Conservation (phyloP, 495 filamentous ascomycete species). For the Tuber melanosporum region DNA sequence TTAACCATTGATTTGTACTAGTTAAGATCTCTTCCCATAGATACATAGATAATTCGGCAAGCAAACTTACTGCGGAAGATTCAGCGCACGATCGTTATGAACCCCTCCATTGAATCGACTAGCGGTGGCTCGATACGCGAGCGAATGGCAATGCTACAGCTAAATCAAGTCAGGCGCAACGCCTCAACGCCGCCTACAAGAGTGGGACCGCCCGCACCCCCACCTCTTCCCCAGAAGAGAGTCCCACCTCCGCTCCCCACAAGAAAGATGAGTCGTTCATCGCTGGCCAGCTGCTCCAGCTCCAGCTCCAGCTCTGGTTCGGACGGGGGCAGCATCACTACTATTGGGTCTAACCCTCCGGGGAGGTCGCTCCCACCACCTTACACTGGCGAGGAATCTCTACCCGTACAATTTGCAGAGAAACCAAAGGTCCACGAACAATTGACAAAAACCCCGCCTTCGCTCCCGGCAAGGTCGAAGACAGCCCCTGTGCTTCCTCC, state of each 20-base stretch:
- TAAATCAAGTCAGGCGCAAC: constrained; percentile 22
- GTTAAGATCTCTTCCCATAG: not conserved
- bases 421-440: constrained; percentile 7
- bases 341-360: constrained; percentile 15
- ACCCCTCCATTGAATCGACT: not conserved
- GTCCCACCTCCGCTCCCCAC: constrained; percentile 22
- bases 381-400: constrained; percentile 25
- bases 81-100: not conserved
- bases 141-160: constrained; percentile 25
- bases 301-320: constrained; percentile 22
- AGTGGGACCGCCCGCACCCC: not conserved
- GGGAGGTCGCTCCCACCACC: constrained; percentile 20
- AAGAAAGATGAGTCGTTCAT: constrained; percentile 25
- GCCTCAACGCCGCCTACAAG: not conserved
- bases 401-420: constrained; percentile 19
- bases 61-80: not conserved
- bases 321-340: constrained; percentile 21
- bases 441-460: constrained; percentile 2
- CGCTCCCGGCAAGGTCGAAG: constrained; percentile 25
- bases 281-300: constrained; percentile 16
- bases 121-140: constrained; percentile 8
- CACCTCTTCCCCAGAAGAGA: constrained; percentile 5
- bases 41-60: not conserved
- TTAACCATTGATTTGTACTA: not conserved
- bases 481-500: not conserved